These are phyloP conservation scores for Monascus ruber DNA, from an alignment of 2,329 filamentous ascomycete genomes.

Conservation along the genomic window DNA sequence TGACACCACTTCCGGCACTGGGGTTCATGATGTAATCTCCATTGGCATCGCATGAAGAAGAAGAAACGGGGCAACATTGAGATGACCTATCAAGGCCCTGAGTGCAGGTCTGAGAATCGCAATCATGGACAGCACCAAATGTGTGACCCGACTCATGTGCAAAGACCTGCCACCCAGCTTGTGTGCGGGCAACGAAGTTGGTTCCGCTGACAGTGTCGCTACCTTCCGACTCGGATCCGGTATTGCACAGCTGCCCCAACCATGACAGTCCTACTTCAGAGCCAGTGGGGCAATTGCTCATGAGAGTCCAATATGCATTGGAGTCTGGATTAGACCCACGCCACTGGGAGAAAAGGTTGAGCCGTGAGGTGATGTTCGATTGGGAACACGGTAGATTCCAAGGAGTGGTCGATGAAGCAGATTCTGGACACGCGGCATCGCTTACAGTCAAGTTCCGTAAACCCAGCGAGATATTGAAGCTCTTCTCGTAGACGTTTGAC, in stretches of 20 bases:
- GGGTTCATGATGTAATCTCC: slow-evolving; percentile 94
- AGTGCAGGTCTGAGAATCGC: slow-evolving; percentile 55
- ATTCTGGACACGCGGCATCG: slow-evolving; percentile 60
- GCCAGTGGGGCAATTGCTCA: slow-evolving; percentile 70
- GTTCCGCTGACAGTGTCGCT: slow-evolving; percentile 68
- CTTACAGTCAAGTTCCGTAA: slow-evolving; percentile 76
- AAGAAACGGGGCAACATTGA: slow-evolving; percentile 70
- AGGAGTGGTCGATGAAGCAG: slow-evolving; percentile 52
- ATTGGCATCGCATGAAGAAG: slow-evolving; percentile 58
- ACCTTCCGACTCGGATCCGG: slow-evolving; percentile 39
- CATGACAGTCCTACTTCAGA: slow-evolving; percentile 85
- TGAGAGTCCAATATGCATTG: slow-evolving; percentile 88
- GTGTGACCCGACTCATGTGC: slow-evolving; percentile 91
- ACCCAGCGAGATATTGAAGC: slow-evolving; percentile 90
- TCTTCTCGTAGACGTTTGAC: slow-evolving; percentile 74
- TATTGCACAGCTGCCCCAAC: slow-evolving; percentile 74
- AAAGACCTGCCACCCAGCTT: slow-evolving; percentile 87
- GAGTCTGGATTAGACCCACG: slow-evolving; percentile 63
- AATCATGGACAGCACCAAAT: slow-evolving; percentile 93
- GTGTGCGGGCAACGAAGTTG: slow-evolving; percentile 78
- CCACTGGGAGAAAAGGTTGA: slow-evolving; percentile 85
- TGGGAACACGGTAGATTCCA: slow-evolving; percentile 70
- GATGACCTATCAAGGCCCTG: slow-evolving; percentile 51
- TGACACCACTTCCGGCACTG: slow-evolving; percentile 62
- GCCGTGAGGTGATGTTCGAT: slow-evolving; percentile 56